Evolutionary conservation across 2,329 filamentous ascomycete genomes (phyloP).

Genomic region (Phoma sp.): DNA sequence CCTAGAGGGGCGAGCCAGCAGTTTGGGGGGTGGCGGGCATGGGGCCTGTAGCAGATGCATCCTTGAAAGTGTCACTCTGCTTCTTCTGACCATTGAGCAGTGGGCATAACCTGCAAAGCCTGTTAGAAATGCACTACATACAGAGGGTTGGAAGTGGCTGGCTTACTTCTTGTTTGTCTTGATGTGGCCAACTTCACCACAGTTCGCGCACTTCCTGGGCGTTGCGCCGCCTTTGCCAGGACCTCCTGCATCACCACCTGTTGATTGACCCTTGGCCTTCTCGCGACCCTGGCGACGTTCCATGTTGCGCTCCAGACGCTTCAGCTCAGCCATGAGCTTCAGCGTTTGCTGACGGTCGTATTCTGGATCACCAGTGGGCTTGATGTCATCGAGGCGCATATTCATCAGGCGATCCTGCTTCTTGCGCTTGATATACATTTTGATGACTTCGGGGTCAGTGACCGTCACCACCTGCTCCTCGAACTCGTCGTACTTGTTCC

Average conservation of each 20-base stretch:
- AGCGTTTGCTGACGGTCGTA: constrained; percentile 67
- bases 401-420: constrained; percentile 73
- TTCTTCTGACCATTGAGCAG: constrained; percentile 48
- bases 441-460: constrained; percentile 58
- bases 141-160: not conserved
- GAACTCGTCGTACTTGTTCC: constrained; percentile 69
- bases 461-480: constrained; percentile 66
- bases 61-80: constrained; percentile 47
- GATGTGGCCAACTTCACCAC: constrained; percentile 95
- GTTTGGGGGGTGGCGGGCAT: constrained; percentile 15
- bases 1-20: constrained; percentile 17
- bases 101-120: constrained; percentile 42
- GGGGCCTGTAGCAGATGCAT: constrained; percentile 41
- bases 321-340: constrained; percentile 75
- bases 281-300: constrained; percentile 89
- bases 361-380: constrained; percentile 71
- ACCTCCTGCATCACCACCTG: constrained; percentile 50
- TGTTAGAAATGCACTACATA: constrained; percentile 25
- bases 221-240: constrained; percentile 59
- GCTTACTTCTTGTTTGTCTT: constrained; percentile 96
- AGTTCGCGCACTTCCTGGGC: constrained; percentile 92
- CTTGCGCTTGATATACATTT: constrained; percentile 82
- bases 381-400: constrained; percentile 71
- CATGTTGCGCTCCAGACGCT: constrained; percentile 87
- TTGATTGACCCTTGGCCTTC: constrained; percentile 73